Base-by-base conservation (phyloP, 495 filamentous ascomycete genomes). In the Mycothermus thermophilus region DNA sequence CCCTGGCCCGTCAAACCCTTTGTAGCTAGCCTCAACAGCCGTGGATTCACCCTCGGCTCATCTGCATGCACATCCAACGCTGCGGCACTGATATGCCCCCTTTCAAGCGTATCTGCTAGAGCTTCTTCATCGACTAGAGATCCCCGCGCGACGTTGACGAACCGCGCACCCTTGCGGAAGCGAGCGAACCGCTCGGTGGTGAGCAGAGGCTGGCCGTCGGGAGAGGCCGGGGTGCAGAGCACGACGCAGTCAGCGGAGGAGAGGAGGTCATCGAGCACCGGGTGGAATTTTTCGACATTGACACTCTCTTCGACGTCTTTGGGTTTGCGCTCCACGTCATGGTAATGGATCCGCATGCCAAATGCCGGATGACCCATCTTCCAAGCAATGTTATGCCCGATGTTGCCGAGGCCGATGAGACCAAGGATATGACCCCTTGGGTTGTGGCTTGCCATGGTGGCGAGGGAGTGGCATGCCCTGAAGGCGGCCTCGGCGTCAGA, bases 111-210 rank as follows among this genome's bases (percentile, higher is more conserved):
- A 21, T 67, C 64, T 0, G 75, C 62, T 12, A 86, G 52, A 16
- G 78, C 79, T 15, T 69, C 68, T 52, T 84, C 78, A 46, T 84
- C 77, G 2, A 84, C 68, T 3, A 84, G 59, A 24, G 62, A 69
- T 4, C 80, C 78, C 18, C 79, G 63, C n/a, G 79, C 79, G 28
- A 83, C 74, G 42, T 84, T 83, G 21, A 84, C 72, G 23, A 87
- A 64, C 3, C 78, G 58, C 3, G 67, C 55, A 1, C 78, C 80
- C 1, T 34, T 47, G 46, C 71, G 73, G 41, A 80, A 63, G 34
- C 55, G 57, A 8, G 46, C 34, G 14, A 86, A 49, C n/a, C 59
- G 48, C 7, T 62, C 56, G 3, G 54, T 37, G 10, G 63, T 64
- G 21, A 86, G 58, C 23, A 86, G 37, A 9, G 66, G 68, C 19